A percentile compares a stretch with the other conserved stretches of the same genome.
phyloP scores from a whole-genome alignment of 768 basidiomycete species.

The Candolleomyces eurysporus region DNA sequence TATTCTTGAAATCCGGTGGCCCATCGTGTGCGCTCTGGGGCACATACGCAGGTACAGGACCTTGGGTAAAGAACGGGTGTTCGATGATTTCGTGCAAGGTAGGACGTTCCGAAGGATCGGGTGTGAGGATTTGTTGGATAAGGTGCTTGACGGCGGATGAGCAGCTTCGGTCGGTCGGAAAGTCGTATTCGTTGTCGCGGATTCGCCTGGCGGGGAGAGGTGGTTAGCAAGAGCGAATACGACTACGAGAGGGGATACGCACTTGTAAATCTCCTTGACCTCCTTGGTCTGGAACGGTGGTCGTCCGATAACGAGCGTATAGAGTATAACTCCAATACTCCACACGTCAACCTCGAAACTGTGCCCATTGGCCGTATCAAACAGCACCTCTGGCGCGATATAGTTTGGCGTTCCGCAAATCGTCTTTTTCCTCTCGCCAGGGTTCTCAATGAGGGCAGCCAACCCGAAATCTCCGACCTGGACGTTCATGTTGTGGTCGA shows the following conservation, averaged over 20 bases:
- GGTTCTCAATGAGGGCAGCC: constrained; percentile 93
- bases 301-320: constrained; percentile 91
- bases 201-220: constrained; percentile 60
- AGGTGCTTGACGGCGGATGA: constrained; percentile 73
- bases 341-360: constrained; percentile 98
- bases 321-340: constrained; percentile 96
- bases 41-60: constrained; percentile 78
- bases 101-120: constrained; percentile 79
- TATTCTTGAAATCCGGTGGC: constrained; percentile 4
- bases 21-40: constrained; percentile 75
- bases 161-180: constrained; percentile 27
- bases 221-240: background rate
- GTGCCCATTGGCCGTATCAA: constrained; percentile 93
- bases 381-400: constrained; percentile 96
- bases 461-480: constrained; percentile 98
- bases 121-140: constrained; percentile 82
- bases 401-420: constrained; percentile 99
- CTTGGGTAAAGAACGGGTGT: constrained; percentile 77
- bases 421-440: constrained; percentile 97
- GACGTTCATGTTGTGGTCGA: constrained; percentile 90
- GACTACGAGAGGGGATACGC: constrained; percentile 20
- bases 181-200: constrained; percentile 89
- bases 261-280: constrained; percentile 95
- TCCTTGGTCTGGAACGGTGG: constrained; percentile 99
- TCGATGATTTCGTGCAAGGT: constrained; percentile 81